phyloP scores from a whole-genome alignment of 2,329 filamentous ascomycete genomes.

The Calonectria pteridis region DNA sequence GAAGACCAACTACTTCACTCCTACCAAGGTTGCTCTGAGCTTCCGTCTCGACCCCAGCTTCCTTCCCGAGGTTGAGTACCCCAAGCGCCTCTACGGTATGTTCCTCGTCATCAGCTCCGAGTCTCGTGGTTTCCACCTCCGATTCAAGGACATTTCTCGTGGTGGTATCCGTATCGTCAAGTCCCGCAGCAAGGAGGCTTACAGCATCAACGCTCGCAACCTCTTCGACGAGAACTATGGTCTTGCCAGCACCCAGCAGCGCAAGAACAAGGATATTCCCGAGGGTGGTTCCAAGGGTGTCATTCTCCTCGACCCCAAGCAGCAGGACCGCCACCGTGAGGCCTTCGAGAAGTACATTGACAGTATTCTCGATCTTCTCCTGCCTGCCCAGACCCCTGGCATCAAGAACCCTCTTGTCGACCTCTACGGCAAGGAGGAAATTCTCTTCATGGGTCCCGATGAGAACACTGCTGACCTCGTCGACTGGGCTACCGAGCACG shows the following conservation, averaged over 20 bases:
- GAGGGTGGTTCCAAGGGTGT: slow-evolving; percentile 99
- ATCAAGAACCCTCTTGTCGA: slow-evolving; percentile 99
- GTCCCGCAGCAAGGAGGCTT: slow-evolving; percentile 95
- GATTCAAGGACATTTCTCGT: slow-evolving; percentile 96
- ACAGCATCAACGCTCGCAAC: slow-evolving; percentile 94
- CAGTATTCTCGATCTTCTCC: slow-evolving; percentile 93
- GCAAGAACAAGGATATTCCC: slow-evolving; percentile 99
- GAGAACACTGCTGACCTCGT: slow-evolving; percentile 99
- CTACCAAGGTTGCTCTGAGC: slow-evolving; percentile 97
- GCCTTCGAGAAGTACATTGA: slow-evolving; percentile 99
- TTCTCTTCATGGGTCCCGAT: slow-evolving; percentile 98
- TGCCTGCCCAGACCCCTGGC: slow-evolving; percentile 90
- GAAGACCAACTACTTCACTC: slow-evolving; percentile 98
- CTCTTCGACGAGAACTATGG: slow-evolving; percentile 99
- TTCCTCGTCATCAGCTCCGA: slow-evolving; percentile 98
- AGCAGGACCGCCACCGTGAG: slow-evolving; percentile 91
- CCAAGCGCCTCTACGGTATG: slow-evolving; percentile 95
- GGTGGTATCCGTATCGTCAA: slow-evolving; percentile 99
- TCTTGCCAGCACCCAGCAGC: slow-evolving; percentile 96
- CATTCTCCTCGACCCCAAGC: slow-evolving; percentile 90
- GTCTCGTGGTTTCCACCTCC: slow-evolving; percentile 95
- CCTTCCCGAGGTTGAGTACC: slow-evolving; percentile 91
- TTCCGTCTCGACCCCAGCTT: slow-evolving; percentile 94
- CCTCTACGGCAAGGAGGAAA: slow-evolving; percentile 93
- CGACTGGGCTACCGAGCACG: slow-evolving; percentile 98